phyloP scores from a whole-genome alignment of 108 stramenopile species.

The Schizochytrium sp. region DNA sequence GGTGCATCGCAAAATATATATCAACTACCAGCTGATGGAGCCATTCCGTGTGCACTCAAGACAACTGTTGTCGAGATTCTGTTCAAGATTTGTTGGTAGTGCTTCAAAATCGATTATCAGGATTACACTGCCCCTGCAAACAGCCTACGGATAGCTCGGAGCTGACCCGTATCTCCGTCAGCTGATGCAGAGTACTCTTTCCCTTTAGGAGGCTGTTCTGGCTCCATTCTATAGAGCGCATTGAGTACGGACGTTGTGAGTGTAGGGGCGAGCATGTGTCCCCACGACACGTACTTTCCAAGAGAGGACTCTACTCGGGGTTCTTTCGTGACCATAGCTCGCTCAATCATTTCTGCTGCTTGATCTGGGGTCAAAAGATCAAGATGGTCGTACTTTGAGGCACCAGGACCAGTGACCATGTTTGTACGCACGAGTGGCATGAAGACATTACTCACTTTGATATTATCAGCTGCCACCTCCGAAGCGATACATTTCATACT shows the following conservation, averaged over 20 bases:
- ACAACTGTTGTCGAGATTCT: too few relatives aligned
- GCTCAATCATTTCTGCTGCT: conserved; percentile 19
- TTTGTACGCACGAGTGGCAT: conserved; percentile 16
- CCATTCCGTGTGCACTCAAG: too few relatives aligned
- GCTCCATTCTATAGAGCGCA: conserved; percentile 2
- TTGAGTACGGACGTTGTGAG: conserved; percentile 39
- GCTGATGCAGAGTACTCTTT: conserved; percentile 31
- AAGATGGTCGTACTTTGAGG: conserved; percentile 26
- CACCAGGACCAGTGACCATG: conserved; percentile 34
- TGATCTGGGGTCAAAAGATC: not conserved
- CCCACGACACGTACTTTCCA: not conserved
- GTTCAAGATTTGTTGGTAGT: too few relatives aligned
- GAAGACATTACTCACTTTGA: conserved; percentile 30
- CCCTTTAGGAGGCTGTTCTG: conserved; percentile 20
- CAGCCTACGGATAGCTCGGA: conserved; percentile 1
- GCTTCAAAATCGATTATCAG: too few relatives aligned
- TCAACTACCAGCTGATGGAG: too few relatives aligned
- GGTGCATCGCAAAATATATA: too few relatives aligned
- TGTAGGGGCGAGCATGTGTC: conserved; percentile 17
- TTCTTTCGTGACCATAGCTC: conserved; percentile 24
- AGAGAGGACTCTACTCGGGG: conserved; percentile 25
- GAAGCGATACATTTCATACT: conserved; percentile 30
- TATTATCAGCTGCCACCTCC: conserved; percentile 8
- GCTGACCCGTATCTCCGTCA: conserved; percentile 6
- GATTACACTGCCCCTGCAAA: conserved; percentile 3